Evolutionary conservation across 1,284 basidiomycete genomes (phyloP).

Genomic region (Fomes fomentarius): DNA sequence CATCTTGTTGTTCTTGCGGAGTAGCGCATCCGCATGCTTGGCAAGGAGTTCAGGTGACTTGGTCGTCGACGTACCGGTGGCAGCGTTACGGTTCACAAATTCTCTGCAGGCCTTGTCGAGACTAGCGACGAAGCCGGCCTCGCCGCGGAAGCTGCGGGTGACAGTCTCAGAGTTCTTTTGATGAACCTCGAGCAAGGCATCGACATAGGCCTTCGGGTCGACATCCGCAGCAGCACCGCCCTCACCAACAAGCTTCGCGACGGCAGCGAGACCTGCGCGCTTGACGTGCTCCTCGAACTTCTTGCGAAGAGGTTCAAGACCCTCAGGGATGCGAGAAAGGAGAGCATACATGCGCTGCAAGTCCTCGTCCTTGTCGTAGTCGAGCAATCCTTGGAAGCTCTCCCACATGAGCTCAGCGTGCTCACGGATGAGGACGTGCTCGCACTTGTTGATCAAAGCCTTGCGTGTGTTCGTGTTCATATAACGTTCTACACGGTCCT

Average conservation of each 20-base stretch:
- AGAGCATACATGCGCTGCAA: conserved; percentile 95
- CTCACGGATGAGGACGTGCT: conserved; percentile 89
- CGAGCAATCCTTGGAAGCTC: conserved; percentile 91
- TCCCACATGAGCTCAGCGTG: conserved; percentile 92
- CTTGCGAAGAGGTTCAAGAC: conserved; percentile 90
- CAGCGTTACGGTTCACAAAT: conserved; percentile 95
- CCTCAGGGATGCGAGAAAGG: conserved; percentile 87
- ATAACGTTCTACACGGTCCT: conserved; percentile 94
- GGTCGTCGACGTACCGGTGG: conserved; percentile 81
- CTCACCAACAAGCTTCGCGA: conserved; percentile 81
- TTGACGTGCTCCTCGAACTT: conserved; percentile 97
- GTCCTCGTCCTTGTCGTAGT: conserved; percentile 94
- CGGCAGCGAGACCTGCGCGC: conserved; percentile 82
- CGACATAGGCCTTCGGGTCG: conserved; percentile 93
- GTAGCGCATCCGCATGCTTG: conserved; percentile 89
- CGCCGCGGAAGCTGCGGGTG: conserved; percentile 88
- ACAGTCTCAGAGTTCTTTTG: conserved; percentile 93
- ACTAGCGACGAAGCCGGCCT: conserved; percentile 94
- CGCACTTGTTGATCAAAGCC: conserved; percentile 88
- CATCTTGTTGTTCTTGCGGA: conserved; percentile 96
- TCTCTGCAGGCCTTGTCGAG: conserved; percentile 97
- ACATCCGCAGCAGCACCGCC: conserved; percentile 69
- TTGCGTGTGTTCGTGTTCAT: conserved; percentile 89
- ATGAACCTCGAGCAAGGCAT: conserved; percentile 91
- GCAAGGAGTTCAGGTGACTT: conserved; percentile 96